Base-by-base conservation (phyloP, 768 basidiomycete species). In the Pleurotus cornucopiae region DNA sequence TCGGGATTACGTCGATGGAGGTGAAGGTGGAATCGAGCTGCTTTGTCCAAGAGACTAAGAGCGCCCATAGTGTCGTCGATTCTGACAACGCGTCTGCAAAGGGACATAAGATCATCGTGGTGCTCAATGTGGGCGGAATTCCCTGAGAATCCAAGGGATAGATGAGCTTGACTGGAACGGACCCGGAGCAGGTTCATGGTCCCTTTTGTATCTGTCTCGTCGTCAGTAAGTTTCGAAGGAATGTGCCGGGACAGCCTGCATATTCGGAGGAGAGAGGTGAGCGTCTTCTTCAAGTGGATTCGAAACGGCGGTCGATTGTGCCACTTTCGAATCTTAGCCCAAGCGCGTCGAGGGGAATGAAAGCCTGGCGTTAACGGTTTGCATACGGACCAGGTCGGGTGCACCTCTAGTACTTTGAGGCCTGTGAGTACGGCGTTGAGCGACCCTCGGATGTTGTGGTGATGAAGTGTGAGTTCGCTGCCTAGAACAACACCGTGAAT, bases 401-500 rank as follows among this genome's bases (percentile, higher is more conserved):
- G 72, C 3, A 84, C 79, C 49, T 81, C 77, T 30, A 72, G 71
- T 30, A 80, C 83, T 30, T 77, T 69, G n/a, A 79, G 76, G 37
- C 63, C 74, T 21, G 79, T 81, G 11, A 85, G 67, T 16, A 74
- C 55, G 1, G 81, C 79, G 59, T 88, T 88, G 47, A 71, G 67
- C 5, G 85, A 85, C 18, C 78, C 79, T n/a, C 70, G 70, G 58
- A 74, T 74, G 65, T 88, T 86, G 65, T 88, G 85, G 18, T 75
- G 69, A 63, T 88, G 85, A 18, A 88, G 46, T 40, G 76, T 78
- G 58, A 89, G 76, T 59, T 85, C 82, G 6, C 78, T 84, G 46
- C 85, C 86, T 57, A 79, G 77, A n/a, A 78, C 75, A 16, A 88
- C 71, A 1, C 86, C 86, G 57, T 87, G 84, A 4, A 83, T 77